These are phyloP conservation scores for Lichtheimia ramosa DNA, from an alignment of 371 early-diverging fungal species.

Conservation along the genomic window DNA sequence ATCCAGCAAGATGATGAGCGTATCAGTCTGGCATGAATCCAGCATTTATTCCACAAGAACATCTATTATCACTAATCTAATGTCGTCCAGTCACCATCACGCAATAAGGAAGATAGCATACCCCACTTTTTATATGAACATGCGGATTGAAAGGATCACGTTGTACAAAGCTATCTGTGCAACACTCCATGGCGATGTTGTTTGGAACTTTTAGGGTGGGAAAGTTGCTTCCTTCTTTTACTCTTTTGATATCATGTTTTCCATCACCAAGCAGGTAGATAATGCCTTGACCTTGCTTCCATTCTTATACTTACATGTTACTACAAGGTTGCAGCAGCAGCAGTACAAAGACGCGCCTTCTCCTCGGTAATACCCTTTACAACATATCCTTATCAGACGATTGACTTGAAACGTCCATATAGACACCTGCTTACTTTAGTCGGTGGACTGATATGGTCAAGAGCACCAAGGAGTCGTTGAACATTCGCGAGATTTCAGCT, in stretches of 20 bases:
- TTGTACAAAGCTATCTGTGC: no score
- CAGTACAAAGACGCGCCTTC: not conserved
- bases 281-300: not conserved
- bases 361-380: not conserved
- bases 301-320: not conserved
- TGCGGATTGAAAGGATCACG: no score
- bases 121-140: no score
- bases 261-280: not conserved
- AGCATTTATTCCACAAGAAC: no score
- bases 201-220: not conserved
- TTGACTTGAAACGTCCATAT: not conserved
- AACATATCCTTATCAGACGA: not conserved
- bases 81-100: no score
- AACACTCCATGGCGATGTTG: no score
- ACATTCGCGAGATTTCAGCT: conserved; percentile 21
- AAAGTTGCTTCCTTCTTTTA: not conserved
- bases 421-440: conserved; percentile 10
- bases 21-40: no score
- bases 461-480: conserved; percentile 4
- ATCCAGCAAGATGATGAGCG: no score
- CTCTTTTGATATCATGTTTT: not conserved
- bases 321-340: not conserved
- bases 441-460: conserved; percentile 33
- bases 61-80: no score
- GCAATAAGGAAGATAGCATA: no score